Percentiles rank a stretch among this genome's conserved stretches.
Conservation (phyloP, 75 land plant genomes). For the Pseudotsuga menziesii region DNA sequence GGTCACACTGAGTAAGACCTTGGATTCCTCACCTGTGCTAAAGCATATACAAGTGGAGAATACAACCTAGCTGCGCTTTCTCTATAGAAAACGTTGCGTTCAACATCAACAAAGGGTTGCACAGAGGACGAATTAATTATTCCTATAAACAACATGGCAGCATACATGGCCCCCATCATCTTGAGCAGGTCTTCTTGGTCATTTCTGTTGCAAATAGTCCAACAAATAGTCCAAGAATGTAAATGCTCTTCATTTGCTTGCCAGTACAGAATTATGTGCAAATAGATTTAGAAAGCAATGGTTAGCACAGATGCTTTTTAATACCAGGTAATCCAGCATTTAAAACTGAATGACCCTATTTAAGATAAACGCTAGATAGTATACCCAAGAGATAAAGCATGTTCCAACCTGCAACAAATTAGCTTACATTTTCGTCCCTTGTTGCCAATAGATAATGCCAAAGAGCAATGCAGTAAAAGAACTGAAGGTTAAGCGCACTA, state of each 20-base stretch:
- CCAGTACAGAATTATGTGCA: too few relatives aligned
- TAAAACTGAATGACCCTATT: too few relatives aligned
- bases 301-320: too few relatives aligned
- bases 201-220: conserved; percentile 12
- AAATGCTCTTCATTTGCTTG: background rate
- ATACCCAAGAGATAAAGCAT: too few relatives aligned
- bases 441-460: conserved; percentile 59
- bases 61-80: conserved; percentile 45
- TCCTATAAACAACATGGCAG: conserved; percentile 30
- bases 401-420: too few relatives aligned
- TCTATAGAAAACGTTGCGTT: conserved; percentile 37
- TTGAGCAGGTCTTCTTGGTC: conserved; percentile 18
- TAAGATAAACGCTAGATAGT: too few relatives aligned
- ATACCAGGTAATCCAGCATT: too few relatives aligned
- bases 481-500: conserved; percentile 49
- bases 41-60: conserved; percentile 31
- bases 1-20: too few relatives aligned
- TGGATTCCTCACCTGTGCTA: conserved; percentile 27
- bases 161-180: conserved; percentile 34
- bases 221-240: background rate
- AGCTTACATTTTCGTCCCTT: conserved; percentile 53
- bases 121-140: conserved; percentile 31
- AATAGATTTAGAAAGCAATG: too few relatives aligned
- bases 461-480: conserved; percentile 36
- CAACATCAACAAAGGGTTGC: conserved; percentile 37